Percentiles rank a stretch among this genome's conserved stretches.
These are phyloP conservation scores for Elymus sibiricus DNA, from an alignment of 176 grass and related monocot species.

Conservation along the genomic window DNA sequence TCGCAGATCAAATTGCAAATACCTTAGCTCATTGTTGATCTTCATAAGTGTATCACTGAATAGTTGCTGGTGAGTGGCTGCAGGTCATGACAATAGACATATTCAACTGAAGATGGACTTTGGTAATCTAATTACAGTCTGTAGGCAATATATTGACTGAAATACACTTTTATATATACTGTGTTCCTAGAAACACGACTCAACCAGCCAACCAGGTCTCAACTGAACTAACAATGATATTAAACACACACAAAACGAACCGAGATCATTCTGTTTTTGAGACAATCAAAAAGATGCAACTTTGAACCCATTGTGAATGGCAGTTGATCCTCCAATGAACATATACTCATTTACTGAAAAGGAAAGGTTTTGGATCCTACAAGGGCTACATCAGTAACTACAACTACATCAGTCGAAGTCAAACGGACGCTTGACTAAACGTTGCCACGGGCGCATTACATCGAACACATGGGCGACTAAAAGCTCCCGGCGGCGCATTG, in stretches of 20 bases:
- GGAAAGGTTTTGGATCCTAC: neutral
- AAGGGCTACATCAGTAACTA: neutral
- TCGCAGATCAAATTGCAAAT: constrained; percentile 76
- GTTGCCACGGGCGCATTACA: neutral
- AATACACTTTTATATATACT: neutral
- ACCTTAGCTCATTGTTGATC: constrained; percentile 74
- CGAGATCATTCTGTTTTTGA: neutral
- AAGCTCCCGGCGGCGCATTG: neutral
- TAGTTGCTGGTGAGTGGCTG: constrained; percentile 46
- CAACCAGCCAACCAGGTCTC: neutral
- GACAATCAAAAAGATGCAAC: neutral
- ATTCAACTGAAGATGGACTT: neutral
- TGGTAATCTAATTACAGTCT: neutral
- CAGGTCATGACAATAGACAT: constrained; percentile 15
- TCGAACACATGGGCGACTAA: neutral
- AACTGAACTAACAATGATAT: neutral
- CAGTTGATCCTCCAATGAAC: neutral
- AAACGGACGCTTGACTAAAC: neutral
- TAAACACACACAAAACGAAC: neutral
- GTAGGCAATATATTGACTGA: neutral
- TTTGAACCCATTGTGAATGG: neutral
- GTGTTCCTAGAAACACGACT: neutral
- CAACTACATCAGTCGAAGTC: neutral
- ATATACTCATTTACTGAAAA: neutral
- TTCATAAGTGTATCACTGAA: constrained; percentile 72